Percentiles rank a stretch among this genome's conserved stretches.
These are phyloP conservation scores for Penicillium roqueforti DNA, from an alignment of 495 filamentous ascomycete species.

Conservation along the genomic window DNA sequence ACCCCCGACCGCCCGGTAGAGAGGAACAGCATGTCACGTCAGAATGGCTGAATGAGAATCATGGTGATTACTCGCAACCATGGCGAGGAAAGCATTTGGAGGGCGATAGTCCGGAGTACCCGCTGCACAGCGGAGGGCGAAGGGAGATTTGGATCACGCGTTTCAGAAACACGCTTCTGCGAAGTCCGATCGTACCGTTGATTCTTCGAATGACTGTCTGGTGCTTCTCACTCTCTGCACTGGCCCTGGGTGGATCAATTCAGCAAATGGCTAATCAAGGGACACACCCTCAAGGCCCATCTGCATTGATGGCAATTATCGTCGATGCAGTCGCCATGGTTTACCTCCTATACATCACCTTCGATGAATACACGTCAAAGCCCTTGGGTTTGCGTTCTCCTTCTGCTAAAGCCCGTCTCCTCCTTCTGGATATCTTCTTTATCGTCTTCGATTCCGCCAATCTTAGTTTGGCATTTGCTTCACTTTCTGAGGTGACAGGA, in stretches of 20 bases:
- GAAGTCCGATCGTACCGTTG: conserved; percentile 81
- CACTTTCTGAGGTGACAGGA: conserved; percentile 67
- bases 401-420: conserved; percentile 76
- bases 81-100: conserved; percentile 47
- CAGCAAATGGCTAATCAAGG: conserved; percentile 53
- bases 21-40: conserved; percentile 51
- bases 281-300: conserved; percentile 56
- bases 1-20: conserved; percentile 43
- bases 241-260: conserved; percentile 75
- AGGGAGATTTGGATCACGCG: conserved; percentile 54
- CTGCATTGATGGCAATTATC: conserved; percentile 83
- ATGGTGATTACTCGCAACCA: conserved; percentile 52
- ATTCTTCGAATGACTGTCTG: conserved; percentile 79
- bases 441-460: conserved; percentile 96
- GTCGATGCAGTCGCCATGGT: conserved; percentile 85
- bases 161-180: conserved; percentile 56
- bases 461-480: conserved; percentile 81
- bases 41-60: conserved; percentile 57
- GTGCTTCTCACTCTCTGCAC: conserved; percentile 72
- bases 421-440: conserved; percentile 90
- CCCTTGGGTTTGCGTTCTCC: conserved; percentile 81
- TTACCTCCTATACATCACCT: conserved; percentile 90
- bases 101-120: conserved; percentile 46
- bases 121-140: conserved; percentile 35
- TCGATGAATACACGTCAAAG: conserved; percentile 92